phyloP scores from a whole-genome alignment of 2,329 filamentous ascomycete species.

The Cryphonectria naterciae region DNA sequence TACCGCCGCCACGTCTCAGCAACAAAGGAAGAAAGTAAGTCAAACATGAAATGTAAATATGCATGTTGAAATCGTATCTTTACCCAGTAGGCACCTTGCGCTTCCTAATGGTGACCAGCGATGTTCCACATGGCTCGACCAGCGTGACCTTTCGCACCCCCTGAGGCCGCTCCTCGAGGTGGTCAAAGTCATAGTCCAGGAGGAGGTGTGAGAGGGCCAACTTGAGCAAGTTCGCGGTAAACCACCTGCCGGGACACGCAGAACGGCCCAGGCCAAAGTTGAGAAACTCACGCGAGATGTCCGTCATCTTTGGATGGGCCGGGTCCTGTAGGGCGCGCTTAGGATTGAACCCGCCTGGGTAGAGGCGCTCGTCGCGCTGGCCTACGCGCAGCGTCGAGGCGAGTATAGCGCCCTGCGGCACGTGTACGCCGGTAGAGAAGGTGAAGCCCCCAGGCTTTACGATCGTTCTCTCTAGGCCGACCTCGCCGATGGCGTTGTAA shows the following conservation, averaged over 20 bases:
- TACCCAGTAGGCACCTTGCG: background rate
- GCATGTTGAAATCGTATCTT: background rate
- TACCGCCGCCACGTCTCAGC: no score
- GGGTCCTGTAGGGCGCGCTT: conserved; percentile 2
- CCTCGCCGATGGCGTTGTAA: conserved; percentile 12
- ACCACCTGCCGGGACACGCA: conserved; percentile 16
- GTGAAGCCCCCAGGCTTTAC: conserved; percentile 10
- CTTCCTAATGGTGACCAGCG: conserved; percentile 1
- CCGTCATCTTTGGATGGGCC: conserved; percentile 2
- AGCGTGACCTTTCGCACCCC: conserved; percentile 1
- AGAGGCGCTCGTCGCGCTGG: conserved; percentile 10
- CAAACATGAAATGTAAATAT: background rate
- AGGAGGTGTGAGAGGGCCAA: conserved; percentile 7
- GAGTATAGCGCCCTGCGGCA: conserved; percentile 10
- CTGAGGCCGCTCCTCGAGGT: background rate
- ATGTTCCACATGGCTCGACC: conserved; percentile 7
- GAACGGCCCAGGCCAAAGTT: conserved; percentile 6
- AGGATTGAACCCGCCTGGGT: conserved; percentile 13
- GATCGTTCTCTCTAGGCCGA: conserved; percentile 1
- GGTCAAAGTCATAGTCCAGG: conserved; percentile 10
- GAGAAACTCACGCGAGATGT: conserved; percentile 13
- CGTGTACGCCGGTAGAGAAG: conserved; percentile 10
- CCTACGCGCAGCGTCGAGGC: conserved; percentile 5
- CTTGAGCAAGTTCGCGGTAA: conserved; percentile 4
- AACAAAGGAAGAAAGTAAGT: no score